phyloP scores from a whole-genome alignment of 345 rosid species.

The Eucalyptus curtisii region DNA sequence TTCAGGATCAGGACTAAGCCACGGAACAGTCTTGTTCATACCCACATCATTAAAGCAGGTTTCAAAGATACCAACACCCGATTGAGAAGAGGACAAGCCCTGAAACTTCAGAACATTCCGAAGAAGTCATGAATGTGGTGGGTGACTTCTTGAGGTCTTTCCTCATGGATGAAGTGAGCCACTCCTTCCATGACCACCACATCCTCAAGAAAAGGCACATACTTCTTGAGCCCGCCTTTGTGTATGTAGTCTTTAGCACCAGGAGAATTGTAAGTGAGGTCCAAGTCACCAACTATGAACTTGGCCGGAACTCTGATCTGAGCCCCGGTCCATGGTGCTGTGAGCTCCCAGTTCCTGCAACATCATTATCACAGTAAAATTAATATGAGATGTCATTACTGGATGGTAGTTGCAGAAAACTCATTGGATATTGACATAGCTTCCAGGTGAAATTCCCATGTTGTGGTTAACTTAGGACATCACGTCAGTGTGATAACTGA shows the following conservation, averaged over 20 bases:
- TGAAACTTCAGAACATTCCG: neutral
- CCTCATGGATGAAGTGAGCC: slow-evolving; percentile 67
- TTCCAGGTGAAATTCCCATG: neutral
- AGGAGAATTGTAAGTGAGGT: slow-evolving; percentile 38
- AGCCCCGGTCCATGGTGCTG: slow-evolving; percentile 52
- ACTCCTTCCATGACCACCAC: slow-evolving; percentile 59
- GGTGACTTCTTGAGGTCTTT: slow-evolving; percentile 47
- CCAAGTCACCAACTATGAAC: slow-evolving; percentile 66
- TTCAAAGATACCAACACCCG: neutral
- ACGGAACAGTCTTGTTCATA: neutral
- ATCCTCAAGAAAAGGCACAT: slow-evolving; percentile 63
- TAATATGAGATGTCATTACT: neutral
- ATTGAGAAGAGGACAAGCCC: neutral
- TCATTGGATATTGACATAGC: neutral
- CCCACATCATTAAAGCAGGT: neutral
- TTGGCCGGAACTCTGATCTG: slow-evolving; percentile 52
- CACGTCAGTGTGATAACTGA: neutral
- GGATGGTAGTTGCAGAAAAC: neutral
- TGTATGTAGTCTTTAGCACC: slow-evolving; percentile 48
- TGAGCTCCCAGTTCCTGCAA: slow-evolving; percentile 68
- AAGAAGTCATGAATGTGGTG: slow-evolving; percentile 36
- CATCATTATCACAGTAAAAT: neutral
- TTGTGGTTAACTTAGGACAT: neutral
- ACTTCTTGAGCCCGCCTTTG: slow-evolving; percentile 35
- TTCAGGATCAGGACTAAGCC: neutral